phyloP scores from a whole-genome alignment of 208 protist genomes.

The Trypanosoma vivax region DNA sequence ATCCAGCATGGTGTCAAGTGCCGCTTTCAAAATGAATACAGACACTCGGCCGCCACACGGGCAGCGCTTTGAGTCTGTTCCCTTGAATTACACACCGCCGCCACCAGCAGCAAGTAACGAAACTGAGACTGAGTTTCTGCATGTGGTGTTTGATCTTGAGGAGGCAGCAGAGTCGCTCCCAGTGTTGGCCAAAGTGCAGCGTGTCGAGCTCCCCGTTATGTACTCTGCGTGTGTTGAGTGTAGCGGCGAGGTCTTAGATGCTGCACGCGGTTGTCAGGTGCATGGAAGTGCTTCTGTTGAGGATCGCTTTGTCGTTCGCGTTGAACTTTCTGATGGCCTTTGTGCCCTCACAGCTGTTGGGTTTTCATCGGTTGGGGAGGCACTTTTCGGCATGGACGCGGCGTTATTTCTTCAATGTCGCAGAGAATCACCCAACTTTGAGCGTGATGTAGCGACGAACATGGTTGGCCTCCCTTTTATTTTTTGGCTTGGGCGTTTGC shows the following conservation, averaged over 20 bases:
- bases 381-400: slow-evolving; percentile 24
- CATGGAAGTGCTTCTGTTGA: slow-evolving; percentile 19
- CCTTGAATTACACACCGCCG: neutral
- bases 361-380: slow-evolving; percentile 23
- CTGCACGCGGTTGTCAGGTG: slow-evolving; percentile 4
- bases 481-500: slow-evolving; percentile 28
- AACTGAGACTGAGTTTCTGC: neutral
- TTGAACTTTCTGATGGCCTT: slow-evolving; percentile 45
- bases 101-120: neutral
- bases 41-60: neutral
- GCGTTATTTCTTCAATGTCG: slow-evolving; percentile 6
- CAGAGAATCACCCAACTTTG: slow-evolving; percentile 4
- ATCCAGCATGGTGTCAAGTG: slow-evolving; percentile 22
- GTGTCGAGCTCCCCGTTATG: slow-evolving; percentile 18
- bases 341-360: slow-evolving; percentile 13
- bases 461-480: slow-evolving; percentile 45
- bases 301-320: slow-evolving; percentile 15
- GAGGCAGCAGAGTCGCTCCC: slow-evolving; percentile 29
- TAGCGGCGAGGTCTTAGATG: neutral
- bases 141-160: slow-evolving; percentile 17
- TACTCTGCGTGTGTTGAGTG: slow-evolving; percentile 16
- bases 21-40: slow-evolving; percentile 25
- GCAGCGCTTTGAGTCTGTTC: neutral
- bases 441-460: neutral
- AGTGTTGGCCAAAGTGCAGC: slow-evolving; percentile 31